Percentiles rank a stretch among this genome's conserved stretches.
Conservation (phyloP, 495 filamentous ascomycete genomes). For the Annulohypoxylon moriforme region DNA sequence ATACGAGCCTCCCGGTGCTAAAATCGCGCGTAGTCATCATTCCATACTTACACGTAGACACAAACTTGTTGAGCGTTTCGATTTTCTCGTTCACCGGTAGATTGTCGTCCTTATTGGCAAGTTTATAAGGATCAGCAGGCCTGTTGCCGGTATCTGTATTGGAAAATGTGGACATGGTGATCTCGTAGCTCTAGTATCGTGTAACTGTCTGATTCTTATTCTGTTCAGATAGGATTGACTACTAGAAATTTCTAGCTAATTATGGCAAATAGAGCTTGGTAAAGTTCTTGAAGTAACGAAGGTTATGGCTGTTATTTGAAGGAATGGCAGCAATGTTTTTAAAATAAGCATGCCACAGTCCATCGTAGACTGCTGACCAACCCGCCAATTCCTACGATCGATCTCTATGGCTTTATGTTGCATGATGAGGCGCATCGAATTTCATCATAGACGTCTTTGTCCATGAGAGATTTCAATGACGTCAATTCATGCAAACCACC, state of each 20-base stretch:
- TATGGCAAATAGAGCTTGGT: not conserved
- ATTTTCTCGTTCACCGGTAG: constrained; percentile 78
- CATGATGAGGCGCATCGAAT: constrained; percentile 25
- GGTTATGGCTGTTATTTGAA: constrained; percentile 13
- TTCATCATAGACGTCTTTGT: constrained; percentile 36
- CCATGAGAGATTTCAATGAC: constrained; percentile 21
- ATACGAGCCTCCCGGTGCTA: constrained; percentile 70
- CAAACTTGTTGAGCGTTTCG: constrained; percentile 76
- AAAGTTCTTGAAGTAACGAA: not conserved
- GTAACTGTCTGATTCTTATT: not conserved
- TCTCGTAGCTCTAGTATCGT: not conserved
- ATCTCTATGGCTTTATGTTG: not conserved
- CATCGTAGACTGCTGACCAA: not conserved
- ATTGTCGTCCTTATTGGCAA: constrained; percentile 72
- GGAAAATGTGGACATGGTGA: constrained; percentile 55
- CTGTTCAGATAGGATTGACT: no score
- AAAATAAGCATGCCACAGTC: not conserved
- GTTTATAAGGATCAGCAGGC: constrained; percentile 81
- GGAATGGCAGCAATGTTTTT: not conserved
- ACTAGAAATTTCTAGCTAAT: no score
- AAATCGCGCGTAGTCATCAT: constrained; percentile 74
- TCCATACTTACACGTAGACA: constrained; percentile 78
- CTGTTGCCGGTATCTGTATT: constrained; percentile 68
- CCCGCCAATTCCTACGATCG: constrained; percentile 6
- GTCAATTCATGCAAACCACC: constrained; percentile 4